Conservation (phyloP, 1,284 basidiomycete genomes). For the Pseudozyma hubeiensis region DNA sequence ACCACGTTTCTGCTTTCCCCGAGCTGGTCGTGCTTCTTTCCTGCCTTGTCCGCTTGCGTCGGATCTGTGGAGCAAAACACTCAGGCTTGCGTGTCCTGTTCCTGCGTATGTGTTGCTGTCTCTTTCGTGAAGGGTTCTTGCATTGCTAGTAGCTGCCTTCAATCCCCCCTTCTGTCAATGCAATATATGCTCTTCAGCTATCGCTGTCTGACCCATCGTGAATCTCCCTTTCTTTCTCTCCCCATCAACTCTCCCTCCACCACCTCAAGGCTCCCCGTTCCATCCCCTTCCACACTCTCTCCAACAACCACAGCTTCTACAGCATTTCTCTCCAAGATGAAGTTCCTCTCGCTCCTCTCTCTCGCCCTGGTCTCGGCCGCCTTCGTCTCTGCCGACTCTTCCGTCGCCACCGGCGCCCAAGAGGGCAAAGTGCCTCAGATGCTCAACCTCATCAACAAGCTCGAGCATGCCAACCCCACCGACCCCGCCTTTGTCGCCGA, state of each 20-base stretch:
- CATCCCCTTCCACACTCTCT: not conserved
- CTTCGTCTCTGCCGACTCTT: conserved; percentile 20
- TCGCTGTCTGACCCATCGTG: not conserved
- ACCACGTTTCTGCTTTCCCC: too few species aligned
- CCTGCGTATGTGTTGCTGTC: too few species aligned
- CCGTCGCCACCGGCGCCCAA: conserved; percentile 15
- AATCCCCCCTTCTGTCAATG: not conserved
- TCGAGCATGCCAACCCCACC: conserved; percentile 29
- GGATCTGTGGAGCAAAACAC: too few species aligned
- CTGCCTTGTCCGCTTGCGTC: too few species aligned
- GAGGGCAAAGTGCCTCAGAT: conserved; percentile 31
- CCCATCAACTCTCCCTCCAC: conserved; percentile 7
- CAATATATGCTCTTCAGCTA: conserved; percentile 8
- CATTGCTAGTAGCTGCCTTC: not conserved
- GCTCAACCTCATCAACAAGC: conserved; percentile 29
- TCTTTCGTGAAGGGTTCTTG: too few species aligned
- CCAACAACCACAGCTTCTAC: conserved; percentile 16
- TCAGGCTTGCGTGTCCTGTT: too few species aligned
- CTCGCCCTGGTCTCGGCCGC: conserved; percentile 20
- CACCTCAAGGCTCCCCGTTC: conserved; percentile 3
- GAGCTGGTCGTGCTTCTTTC: too few species aligned
- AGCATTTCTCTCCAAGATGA: conserved; percentile 17
- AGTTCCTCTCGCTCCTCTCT: conserved; percentile 34
- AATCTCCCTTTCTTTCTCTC: not conserved
- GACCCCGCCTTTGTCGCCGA: conserved; percentile 10